Evolutionary conservation across 1,284 basidiomycete species (phyloP), one percentile per base, ranked within the genome.

Genomic region (Chiua sp.): DNA sequence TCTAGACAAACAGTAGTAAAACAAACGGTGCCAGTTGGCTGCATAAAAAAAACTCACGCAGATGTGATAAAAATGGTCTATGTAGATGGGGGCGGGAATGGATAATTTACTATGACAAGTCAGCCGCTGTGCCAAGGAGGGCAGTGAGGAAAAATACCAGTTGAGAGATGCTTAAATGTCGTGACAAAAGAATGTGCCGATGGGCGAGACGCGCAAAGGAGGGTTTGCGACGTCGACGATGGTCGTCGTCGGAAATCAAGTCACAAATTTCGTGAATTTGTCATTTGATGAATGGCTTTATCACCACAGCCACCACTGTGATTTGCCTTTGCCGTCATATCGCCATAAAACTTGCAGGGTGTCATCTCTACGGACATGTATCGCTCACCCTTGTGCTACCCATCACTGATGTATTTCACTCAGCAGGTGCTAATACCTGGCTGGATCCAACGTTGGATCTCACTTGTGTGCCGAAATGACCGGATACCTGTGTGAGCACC

Each of bases 241-340:
- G 49, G 35, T 68, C 56, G 68, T 57, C 60, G 65, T 68, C 59
- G 33, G 49, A 39, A 58, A 60, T 57, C 55, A 65, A 56, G 56
- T 54, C 28, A 51, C 35, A 70, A 69, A 62, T 67, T 69, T 67
- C 47, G 7, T 22, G 44, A 33, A 70, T 66, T 69, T 69, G 69
- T 66, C 63, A 67, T 59, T 66, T 64, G 30, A 48, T 35, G 53
- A 48, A 50, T 68, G 55, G 60, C 50, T 55, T 30, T 72, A 72
- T 72, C 60, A 4, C 22, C 67, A 69, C 57, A 56, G 70, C 68
- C 66, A 70, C 61, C 2, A 4, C 13, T 20, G 53, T 52, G 64
- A 66, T 56, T 55, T 67, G 47, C 68, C 68, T 66, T 63, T 55
- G 5, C 8, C 28, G 44, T 62, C 56, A 47, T 49, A 59, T 44